Base-by-base conservation (phyloP, 2,329 filamentous ascomycete species). In the Berkeleyomyces rouxiae region DNA sequence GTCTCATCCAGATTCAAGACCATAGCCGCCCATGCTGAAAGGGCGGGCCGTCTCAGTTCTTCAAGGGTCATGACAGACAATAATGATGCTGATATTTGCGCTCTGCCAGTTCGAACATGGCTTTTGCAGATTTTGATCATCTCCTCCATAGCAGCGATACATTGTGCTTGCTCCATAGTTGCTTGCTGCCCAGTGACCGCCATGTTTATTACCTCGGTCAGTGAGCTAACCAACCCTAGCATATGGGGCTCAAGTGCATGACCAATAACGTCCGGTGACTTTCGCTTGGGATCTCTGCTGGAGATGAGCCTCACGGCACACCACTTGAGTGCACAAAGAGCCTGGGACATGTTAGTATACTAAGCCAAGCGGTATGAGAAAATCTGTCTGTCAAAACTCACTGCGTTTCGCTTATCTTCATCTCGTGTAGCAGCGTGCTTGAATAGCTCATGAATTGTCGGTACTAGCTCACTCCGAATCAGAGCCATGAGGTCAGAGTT, bases 31-130 rank as follows among this genome's bases (percentile, higher is more conserved):
- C 93, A 99, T 58, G 90, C 89, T 3, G 81, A 82, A 68, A 97
- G 91, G 1, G 90, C 88, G 39, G 83, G 78, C 65, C 89, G 80
- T 65, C 89, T 84, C n/a, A 99, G 78, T 57, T 86, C 81, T 53
- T 84, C 79, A 59, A 87, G 82, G 13, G 86, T 80, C 65, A 97
- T 80, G 0, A 90, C 90, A 31, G 90, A 90, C 66, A 95, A 84
- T 10, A 99, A 77, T 70, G 89, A 96, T n/a, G 92, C 90, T 67
- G 90, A 90, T 63, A 97, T 92, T 84, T 96, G 92, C 31, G 93
- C 92, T 47, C 96, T 78, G 59, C 89, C 93, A 68, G 86, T 84
- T 65, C 84, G 85, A 40, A 91, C 83, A 69, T 88, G 84, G 2
- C 79, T 78, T 68, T 84, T 86, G 53, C 88, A 87, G 58, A 95